Conservation (phyloP, 2,329 filamentous ascomycete genomes). For the Pseudophaeomoniella oleicola region DNA sequence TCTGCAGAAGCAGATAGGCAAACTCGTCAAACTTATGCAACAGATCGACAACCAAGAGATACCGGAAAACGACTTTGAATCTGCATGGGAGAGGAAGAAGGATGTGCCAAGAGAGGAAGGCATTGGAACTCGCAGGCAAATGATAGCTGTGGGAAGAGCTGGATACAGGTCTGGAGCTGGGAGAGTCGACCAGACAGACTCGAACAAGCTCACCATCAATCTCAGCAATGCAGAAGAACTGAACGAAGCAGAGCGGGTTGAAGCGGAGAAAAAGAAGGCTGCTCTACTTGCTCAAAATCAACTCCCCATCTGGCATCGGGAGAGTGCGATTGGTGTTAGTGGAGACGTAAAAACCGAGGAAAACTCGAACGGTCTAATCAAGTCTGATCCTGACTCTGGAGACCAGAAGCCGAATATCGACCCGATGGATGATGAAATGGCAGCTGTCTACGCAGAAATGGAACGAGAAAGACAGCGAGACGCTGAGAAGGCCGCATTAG, state of each 20-base stretch:
- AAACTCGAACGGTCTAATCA: conserved; percentile 4
- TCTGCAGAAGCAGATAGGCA: conserved; percentile 32
- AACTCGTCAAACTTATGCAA: conserved; percentile 30
- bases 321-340: conserved; percentile 8
- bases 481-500: conserved; percentile 8
- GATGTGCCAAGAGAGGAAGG: conserved; percentile 28
- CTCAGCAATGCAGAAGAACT: conserved; percentile 31
- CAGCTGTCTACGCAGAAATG: conserved; percentile 3
- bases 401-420: conserved; percentile 6
- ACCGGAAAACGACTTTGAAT: conserved; percentile 33
- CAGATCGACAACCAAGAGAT: conserved; percentile 32
- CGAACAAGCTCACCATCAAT: conserved; percentile 30
- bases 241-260: conserved; percentile 31
- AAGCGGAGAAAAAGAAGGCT: conserved; percentile 31
- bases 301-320: conserved; percentile 37
- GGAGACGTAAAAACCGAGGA: conserved; percentile 1
- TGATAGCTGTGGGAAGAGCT: conserved; percentile 24
- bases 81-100: conserved; percentile 32
- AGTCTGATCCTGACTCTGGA: conserved; percentile 1
- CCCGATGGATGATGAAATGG: conserved; percentile 10
- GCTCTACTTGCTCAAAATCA: conserved; percentile 36
- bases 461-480: conserved; percentile 3
- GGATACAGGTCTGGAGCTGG: conserved; percentile 21
- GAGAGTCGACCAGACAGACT: conserved; percentile 27
- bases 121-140: conserved; percentile 24